phyloP scores from a whole-genome alignment of 2,329 filamentous ascomycete genomes.

The Fusarium graminum region DNA sequence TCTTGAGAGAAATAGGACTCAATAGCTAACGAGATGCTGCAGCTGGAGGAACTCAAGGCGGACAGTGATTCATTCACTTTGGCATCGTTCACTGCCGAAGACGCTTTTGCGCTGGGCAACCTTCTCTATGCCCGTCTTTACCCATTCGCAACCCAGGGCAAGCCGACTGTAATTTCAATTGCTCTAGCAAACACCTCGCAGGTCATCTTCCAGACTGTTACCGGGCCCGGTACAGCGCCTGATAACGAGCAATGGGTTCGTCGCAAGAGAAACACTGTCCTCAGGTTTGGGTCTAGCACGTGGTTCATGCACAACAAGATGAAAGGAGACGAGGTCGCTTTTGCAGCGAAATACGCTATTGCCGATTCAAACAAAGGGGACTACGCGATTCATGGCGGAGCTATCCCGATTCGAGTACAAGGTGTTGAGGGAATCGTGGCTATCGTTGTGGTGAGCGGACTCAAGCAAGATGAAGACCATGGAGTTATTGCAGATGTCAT shows the following conservation, averaged over 20 bases:
- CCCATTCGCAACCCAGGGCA: slow-evolving; percentile 56
- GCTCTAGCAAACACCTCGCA: slow-evolving; percentile 69
- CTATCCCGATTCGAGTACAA: slow-evolving; percentile 76
- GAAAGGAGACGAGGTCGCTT: slow-evolving; percentile 71
- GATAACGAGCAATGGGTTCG: slow-evolving; percentile 80
- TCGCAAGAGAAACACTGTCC: slow-evolving; percentile 78
- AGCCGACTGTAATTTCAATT: slow-evolving; percentile 73
- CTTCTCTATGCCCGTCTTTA: slow-evolving; percentile 74
- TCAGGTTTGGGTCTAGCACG: slow-evolving; percentile 76
- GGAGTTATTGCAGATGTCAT: slow-evolving; percentile 79
- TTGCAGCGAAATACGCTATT: slow-evolving; percentile 75
- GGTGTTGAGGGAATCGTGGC: slow-evolving; percentile 82
- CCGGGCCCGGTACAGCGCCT: slow-evolving; percentile 74
- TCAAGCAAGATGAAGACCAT: slow-evolving; percentile 84
- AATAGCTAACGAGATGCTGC: slow-evolving; percentile 5
- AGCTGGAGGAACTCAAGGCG: slow-evolving; percentile 51
- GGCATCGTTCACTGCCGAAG: slow-evolving; percentile 70
- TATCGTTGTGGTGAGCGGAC: slow-evolving; percentile 79
- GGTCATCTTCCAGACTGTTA: slow-evolving; percentile 77
- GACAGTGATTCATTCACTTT: slow-evolving; percentile 60
- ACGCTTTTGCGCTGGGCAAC: slow-evolving; percentile 75
- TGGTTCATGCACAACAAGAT: slow-evolving; percentile 81
- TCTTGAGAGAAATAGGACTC: not conserved
- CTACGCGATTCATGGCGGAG: slow-evolving; percentile 85
- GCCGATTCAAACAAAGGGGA: slow-evolving; percentile 66